Conservation (phyloP, 192 early-diverging fungal species). For the Coemansia umbellata region DNA sequence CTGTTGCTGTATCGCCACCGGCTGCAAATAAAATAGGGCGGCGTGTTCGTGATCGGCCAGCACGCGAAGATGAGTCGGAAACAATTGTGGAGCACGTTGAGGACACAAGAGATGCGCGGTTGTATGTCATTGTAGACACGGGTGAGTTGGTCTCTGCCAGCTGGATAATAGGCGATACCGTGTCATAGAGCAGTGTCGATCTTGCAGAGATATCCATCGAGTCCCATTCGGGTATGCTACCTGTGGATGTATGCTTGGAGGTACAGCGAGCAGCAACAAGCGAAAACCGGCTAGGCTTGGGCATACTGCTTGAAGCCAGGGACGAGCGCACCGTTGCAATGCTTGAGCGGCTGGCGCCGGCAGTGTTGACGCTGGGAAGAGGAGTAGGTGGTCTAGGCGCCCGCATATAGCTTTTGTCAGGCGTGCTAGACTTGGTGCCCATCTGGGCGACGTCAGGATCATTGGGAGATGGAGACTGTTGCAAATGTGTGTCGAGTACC, state of each 20-base stretch:
- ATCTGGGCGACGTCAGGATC: not conserved
- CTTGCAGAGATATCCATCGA: constrained; percentile 15
- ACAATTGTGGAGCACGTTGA: constrained; percentile 48
- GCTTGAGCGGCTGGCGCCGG: constrained; percentile 1
- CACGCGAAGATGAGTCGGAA: constrained; percentile 14
- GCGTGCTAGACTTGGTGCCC: not conserved
- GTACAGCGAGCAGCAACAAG: not conserved
- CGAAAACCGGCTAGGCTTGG: not conserved
- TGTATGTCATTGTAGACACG: constrained; percentile 27
- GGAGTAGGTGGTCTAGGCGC: constrained; percentile 10
- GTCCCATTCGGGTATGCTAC: constrained; percentile 34
- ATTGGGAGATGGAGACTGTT: not conserved
- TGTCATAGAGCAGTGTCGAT: constrained; percentile 39
- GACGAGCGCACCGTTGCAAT: not conserved
- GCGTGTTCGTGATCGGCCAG: constrained; percentile 5
- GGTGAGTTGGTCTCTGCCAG: constrained; percentile 18
- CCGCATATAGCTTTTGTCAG: not conserved
- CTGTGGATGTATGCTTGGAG: constrained; percentile 24
- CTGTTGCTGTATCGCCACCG: not conserved
- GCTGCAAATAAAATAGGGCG: constrained; percentile 16
- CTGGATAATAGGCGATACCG: constrained; percentile 7
- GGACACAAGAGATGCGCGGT: constrained; percentile 41
- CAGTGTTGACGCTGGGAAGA: not conserved
- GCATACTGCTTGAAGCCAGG: not conserved
- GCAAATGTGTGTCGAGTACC: not conserved